Evolutionary conservation across 345 rosid genomes (phyloP).

Genomic region (Ceriops tagal): DNA sequence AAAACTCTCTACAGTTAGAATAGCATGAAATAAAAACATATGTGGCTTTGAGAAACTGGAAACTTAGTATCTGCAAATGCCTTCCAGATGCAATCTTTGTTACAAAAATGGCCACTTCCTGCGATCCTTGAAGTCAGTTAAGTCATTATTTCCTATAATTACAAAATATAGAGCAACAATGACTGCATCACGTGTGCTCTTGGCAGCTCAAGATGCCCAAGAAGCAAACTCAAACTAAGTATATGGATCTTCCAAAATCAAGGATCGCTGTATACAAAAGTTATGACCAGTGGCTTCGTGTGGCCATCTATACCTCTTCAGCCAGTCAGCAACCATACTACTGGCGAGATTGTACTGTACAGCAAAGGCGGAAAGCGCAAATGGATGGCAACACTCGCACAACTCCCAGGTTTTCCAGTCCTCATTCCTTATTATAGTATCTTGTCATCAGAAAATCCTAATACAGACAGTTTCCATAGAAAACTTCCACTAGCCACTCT

Average conservation of each 20-base stretch:
- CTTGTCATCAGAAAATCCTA: slow-evolving; percentile 12
- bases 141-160: too few relatives aligned
- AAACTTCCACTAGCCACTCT: slow-evolving; percentile 14
- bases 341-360: slow-evolving; percentile 43
- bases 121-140: too few relatives aligned
- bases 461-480: slow-evolving; percentile 7
- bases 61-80: too few relatives aligned
- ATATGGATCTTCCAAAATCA: neutral
- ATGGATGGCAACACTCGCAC: slow-evolving; percentile 49
- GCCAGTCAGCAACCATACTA: slow-evolving; percentile 39
- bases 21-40: too few relatives aligned
- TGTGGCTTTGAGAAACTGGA: too few relatives aligned
- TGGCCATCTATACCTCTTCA: slow-evolving; percentile 33
- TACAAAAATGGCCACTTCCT: too few relatives aligned
- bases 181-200: too few relatives aligned
- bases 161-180: too few relatives aligned
- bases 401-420: slow-evolving; percentile 46
- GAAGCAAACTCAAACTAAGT: neutral
- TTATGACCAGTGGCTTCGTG: slow-evolving; percentile 35
- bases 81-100: too few relatives aligned
- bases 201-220: neutral
- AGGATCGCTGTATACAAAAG: neutral
- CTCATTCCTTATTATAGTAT: slow-evolving; percentile 43
- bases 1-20: too few relatives aligned
- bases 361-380: slow-evolving; percentile 46